Evolutionary conservation across 139 green algal genomes (phyloP), one percentile per base, ranked within the genome.

Genomic region (Haematococcus lacustris): DNA sequence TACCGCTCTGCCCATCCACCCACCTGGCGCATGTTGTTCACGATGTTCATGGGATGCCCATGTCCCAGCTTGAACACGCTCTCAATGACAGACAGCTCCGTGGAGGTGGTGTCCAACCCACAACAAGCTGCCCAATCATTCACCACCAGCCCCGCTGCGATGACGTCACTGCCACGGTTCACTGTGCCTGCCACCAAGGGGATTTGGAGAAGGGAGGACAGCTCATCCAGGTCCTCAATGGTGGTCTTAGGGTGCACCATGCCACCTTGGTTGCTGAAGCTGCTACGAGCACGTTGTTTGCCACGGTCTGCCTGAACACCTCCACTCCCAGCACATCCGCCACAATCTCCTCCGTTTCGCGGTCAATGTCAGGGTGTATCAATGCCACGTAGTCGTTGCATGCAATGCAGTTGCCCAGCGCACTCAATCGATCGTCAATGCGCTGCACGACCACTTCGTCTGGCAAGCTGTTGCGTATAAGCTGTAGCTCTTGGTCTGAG

Each of bases 311-410:
- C n/a, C 95, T 85, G 83, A 99, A 99, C 17, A 98, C 96, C 86
- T 99, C 96, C 64, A 99, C 93, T 25, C 96, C 96, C 71, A 99
- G 83, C 75, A 98, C 93, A 85, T 99, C 96, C 21, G 91, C 93
- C 21, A 85, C 51, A 37, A 85, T 80, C 65, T 75, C 59, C 74
- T 78, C 70, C 17, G 71, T 76, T 53, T 78, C 71, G 23, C 73
- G 87, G 80, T 99, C 96, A 7, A 99, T 85, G 85, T 99, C 95
- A 0, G 94, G 93, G 79, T 99, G 96, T 33, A 99, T 91, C 43
- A 99, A 79, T 25, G 92, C 92, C 7, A 98, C 93, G 65, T 99
- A 99, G 82, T 99, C 96, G 76, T 99, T 99, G 85, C 89, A 97
- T 7, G 89, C 85, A 33, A 99, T 97, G 84, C 92, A 98, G 88